Evolutionary conservation across 768 basidiomycete species (phyloP), one percentile per base, ranked within the genome.

Genomic region (Saitozyma podzolica): DNA sequence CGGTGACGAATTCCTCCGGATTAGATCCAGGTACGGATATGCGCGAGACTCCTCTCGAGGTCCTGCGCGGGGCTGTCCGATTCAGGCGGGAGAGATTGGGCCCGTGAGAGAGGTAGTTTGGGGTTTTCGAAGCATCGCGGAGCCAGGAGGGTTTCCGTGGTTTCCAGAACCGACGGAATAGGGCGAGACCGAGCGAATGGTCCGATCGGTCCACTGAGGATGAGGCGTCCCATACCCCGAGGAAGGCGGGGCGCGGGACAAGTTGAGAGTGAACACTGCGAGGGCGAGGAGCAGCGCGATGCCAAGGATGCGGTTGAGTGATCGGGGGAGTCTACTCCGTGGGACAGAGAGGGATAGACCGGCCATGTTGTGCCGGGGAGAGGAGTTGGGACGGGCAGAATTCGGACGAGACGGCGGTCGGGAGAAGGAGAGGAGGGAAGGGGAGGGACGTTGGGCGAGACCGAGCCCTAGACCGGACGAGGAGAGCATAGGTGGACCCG

Each of bases 181-280:
- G 40, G 16, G n/a, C 20, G 53, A 39, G 50, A 54, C 19, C 20
- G 45, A n/a, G 42, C 3, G 48, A 50, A 14, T 50, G 43, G 16
- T 41, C 42, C 47, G 48, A 40, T 3, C 53, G 53, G 48, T 62
- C 51, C 1, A 50, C 53, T 9, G 48, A 43, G 10, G 51, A 45
- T 14, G 69, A 70, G 2, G 69, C 72, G 55, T 74, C 72, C 72
- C 72, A 74, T 53, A 65, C 56, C 7, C 72, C 6, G 60, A 49
- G 6, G 29, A 29, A 29, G 37, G 39, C 7, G 40, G 20, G 3
- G 47, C 7, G 13, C 50, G 59, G 19, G 59, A 61, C 3, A 61
- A 19, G 10, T 50, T 45, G 45, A 56, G 40, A 16, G 43, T 58
- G 8, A 45, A 54, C 19, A 40, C 50, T 2, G 52, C 40, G 7